Evolutionary conservation across 2,329 filamentous ascomycete genomes (phyloP), one percentile per base, ranked within the genome.

Genomic region (Aspergillus fumigatiaffinis): DNA sequence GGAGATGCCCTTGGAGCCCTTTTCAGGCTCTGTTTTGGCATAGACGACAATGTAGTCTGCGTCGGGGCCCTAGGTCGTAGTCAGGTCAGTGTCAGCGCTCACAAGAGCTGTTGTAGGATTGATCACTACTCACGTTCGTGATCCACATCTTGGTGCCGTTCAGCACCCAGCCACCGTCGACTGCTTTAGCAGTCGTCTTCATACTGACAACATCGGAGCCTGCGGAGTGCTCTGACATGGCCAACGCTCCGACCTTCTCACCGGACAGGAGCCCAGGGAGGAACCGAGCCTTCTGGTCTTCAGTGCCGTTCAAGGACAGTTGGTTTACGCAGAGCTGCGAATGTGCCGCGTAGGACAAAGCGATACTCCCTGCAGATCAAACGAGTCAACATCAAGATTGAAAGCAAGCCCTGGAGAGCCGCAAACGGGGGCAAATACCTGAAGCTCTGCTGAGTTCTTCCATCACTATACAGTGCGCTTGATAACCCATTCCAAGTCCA

Each of bases 81-180:
- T 26, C 12, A 23, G 9, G 32, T 26, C 14, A 47, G 38, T 50
- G 9, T 21, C 5, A 3, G 10, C 8, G 12, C 32, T 14, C 5
- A 6, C 32, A 8, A 17, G 12, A 6, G 23, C 20, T 32, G 23
- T 4, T 32, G 29, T 32, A 32, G n/a, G n/a, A 20, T 20, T 21
- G 4, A 47, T 47, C 4, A 23, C 6, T 7, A 66, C 74, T 47
- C 64, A 83, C 91, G 76, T 99, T 99, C 60, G 93, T 99, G 72
- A 99, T 99, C 93, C 93, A 99, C 93, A 97, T 97, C 82, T 99
- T 97, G 59, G 88, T 90, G 32, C 92, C 93, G 69, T 92, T 91
- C 55, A 99, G 79, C 21, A 92, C 61, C 73, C 89, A 97, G 28
- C 93, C 93, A 38, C 92, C 92, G 67, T 94, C 89, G 10, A 91